Conservation (phyloP, 306 rosid species). For the Sindora glabra region DNA sequence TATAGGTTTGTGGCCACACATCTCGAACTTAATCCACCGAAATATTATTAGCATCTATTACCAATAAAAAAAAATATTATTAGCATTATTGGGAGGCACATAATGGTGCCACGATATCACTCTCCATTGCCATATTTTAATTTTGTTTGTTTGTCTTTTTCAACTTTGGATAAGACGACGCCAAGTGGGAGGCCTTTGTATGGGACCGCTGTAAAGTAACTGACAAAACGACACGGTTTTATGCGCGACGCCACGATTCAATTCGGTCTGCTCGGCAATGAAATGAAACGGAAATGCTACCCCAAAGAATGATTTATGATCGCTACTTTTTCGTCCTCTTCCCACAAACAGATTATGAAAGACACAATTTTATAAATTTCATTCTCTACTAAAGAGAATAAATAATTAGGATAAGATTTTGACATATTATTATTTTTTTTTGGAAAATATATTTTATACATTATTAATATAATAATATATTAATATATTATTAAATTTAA, state of each 20-base stretch:
- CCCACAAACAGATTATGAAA: too few relatives aligned
- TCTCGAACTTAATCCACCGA: background rate
- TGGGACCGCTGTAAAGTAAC: background rate
- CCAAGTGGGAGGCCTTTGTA: background rate
- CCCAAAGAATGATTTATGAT: too few relatives aligned
- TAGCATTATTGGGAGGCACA: constrained; percentile 13
- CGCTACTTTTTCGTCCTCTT: too few relatives aligned
- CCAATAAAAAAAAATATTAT: constrained; percentile 4
- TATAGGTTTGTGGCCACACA: background rate
- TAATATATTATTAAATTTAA: too few relatives aligned
- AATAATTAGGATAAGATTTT: too few relatives aligned
- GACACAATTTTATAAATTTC: too few relatives aligned
- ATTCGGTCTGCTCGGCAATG: background rate
- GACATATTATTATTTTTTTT: too few relatives aligned
- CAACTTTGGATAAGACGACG: constrained; percentile 14
- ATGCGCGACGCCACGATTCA: too few relatives aligned
- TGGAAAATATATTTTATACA: too few relatives aligned
- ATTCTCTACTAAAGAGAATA: too few relatives aligned
- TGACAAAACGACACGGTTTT: background rate
- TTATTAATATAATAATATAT: too few relatives aligned
- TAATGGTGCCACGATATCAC: background rate
- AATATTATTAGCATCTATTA: background rate
- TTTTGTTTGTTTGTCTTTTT: background rate
- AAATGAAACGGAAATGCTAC: too few relatives aligned
- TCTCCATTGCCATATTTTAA: background rate